Base-by-base conservation (phyloP, 2,329 filamentous ascomycete genomes). In the Didymella glomerata region DNA sequence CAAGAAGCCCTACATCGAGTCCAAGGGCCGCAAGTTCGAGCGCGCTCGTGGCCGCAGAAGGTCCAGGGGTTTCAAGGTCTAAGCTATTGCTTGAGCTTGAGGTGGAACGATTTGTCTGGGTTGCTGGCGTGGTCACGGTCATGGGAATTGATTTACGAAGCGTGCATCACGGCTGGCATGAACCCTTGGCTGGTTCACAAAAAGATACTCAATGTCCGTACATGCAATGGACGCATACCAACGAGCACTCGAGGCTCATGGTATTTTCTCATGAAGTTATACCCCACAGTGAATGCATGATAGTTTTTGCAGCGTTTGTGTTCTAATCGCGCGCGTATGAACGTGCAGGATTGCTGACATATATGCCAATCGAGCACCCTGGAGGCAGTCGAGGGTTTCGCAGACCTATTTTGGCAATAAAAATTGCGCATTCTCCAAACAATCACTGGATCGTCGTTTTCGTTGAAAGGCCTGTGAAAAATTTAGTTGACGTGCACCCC, bases 11-110 rank as follows among this genome's bases (percentile, higher is more conserved):
- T 91, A 96, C 76, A 88, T 99, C 78, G 88, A 92, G 84, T 96
- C 92, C 87, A 99, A 99, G 91, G 96, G 96, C 79, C 91, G 95
- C 85, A 99, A 99, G 88, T 99, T 99, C 87, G 96, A 99, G 90
- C 88, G 89, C 78, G 95, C 93, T 78, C 93, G 95, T 95, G 96
- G 95, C 84, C 93, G 95, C 85, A 96, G 95, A 90, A 87, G 93
- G 82, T 98, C 93, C 77, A 89, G 91, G 79, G 95, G 96, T 88
- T 99, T 99, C 93, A 99, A 99, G 93, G 95, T 99, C 81, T 99
- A 97, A 92, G 66, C 67, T 63, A 65, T 60, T 68, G 63, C 68
- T 65, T 54, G 55, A 59, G 56, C 50, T 59, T 51, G 58, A 65
- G 63, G 63, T 66, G 66, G 67, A 67, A 66, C 63, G 66, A 68